Evolutionary conservation across 2,329 filamentous ascomycete species (phyloP), one percentile per base, ranked within the genome.

Genomic region (Aspergillus versicolor): DNA sequence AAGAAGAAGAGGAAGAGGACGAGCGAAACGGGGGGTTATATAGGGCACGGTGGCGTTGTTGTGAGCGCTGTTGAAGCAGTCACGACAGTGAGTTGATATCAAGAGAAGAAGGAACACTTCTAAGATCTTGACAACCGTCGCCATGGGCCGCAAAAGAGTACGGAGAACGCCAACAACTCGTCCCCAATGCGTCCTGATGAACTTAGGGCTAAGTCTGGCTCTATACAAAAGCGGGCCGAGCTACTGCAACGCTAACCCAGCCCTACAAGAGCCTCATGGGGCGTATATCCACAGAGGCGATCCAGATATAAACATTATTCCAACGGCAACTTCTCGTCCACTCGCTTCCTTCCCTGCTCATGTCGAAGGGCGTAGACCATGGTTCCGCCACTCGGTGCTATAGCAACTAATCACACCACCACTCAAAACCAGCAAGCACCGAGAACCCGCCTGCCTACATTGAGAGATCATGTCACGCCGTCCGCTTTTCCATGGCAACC

Each of bases 1-100:
- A 53, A 40, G 52, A 56, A 47, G 37, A 54, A 44, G 46, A 47
- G 44, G 37, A 46, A 43, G 45, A 30, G 48, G 51, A 47, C 30
- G 45, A 45, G 57, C 27, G 30, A 37, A 50, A 24, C 40, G 27
- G 8, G 19, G 38, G 37, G 13, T 49, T 22, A 24, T 38, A 58
- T 38, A 21, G 8, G 37, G 37, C 22, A 12, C 24, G 27, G 38
- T 19, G 17, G 38, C 27, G 42, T 34, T 19, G 21, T 21, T 21
- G 17, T 12, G 17, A 24, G 13, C 11, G 27, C 30, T 21, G 41
- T 45, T 22, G 41, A 44, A 22, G 21, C 41, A 22, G 41, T 21
- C 17, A 22, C 19, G 41, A 44, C 41, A 21, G 17, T 15, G 34
- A 37, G 41, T n/a, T 22, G 41, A 27, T 46, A 32, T 32, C 24